A percentile compares a stretch with the other conserved stretches of the same genome.
These are phyloP conservation scores for Barnettozyma pratensis DNA, from an alignment of 805 yeast genomes.

Conservation along the genomic window DNA sequence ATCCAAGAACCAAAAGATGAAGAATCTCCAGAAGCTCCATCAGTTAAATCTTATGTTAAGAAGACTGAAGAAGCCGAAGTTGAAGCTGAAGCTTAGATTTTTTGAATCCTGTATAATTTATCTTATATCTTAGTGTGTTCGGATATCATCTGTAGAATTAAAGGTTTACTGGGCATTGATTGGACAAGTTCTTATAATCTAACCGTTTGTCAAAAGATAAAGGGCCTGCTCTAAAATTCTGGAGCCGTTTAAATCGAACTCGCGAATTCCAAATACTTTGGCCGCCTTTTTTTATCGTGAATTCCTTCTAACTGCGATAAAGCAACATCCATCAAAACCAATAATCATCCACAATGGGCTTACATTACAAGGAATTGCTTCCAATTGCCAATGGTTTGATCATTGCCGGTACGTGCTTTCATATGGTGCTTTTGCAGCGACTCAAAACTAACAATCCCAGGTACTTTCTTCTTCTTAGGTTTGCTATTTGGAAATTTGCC, in stretches of 20 bases:
- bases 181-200: too few species aligned
- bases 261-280: too few species aligned
- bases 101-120: background rate
- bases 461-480: conserved; percentile 79
- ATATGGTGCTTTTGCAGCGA: background rate
- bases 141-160: too few species aligned
- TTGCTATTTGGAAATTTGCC: conserved; percentile 73
- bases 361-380: conserved; percentile 37
- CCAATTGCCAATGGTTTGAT: conserved; percentile 44
- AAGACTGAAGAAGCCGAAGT: conserved; percentile 27
- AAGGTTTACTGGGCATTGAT: too few species aligned
- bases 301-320: too few species aligned
- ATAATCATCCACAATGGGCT: conserved; percentile 14
- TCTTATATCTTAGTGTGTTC: background rate
- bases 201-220: too few species aligned
- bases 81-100: conserved; percentile 2
- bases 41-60: conserved; percentile 66
- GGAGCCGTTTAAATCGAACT: too few species aligned
- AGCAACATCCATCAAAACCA: background rate
- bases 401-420: conserved; percentile 28
- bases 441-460: conserved; percentile 7
- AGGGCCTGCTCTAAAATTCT: too few species aligned
- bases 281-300: too few species aligned
- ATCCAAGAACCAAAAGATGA: conserved; percentile 95
- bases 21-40: conserved; percentile 71